phyloP scores from a whole-genome alignment of 768 basidiomycete species.

The Lactifluus subvellereus region DNA sequence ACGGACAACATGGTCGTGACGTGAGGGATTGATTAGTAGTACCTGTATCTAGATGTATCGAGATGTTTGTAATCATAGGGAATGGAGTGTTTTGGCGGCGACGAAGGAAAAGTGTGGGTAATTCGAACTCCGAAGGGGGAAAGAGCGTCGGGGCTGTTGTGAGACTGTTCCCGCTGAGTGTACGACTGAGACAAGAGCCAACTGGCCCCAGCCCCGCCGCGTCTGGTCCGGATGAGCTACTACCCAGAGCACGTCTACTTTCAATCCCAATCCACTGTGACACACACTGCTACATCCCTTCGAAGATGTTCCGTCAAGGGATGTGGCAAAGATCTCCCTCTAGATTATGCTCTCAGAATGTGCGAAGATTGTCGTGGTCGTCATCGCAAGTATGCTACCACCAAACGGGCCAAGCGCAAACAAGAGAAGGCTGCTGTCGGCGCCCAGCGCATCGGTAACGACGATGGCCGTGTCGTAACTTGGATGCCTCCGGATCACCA shows the following conservation, averaged over 20 bases:
- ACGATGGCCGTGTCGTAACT: conserved; percentile 24
- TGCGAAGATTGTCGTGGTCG: conserved; percentile 46
- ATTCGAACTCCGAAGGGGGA: conserved; percentile 22
- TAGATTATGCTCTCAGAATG: conserved; percentile 40
- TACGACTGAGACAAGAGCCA: not conserved
- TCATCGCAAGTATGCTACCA: conserved; percentile 46
- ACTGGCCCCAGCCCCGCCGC: not conserved
- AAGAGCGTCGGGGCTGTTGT: conserved; percentile 13
- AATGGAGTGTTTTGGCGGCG: conserved; percentile 8
- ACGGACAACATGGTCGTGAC: conserved; percentile 1
- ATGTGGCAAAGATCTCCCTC: conserved; percentile 34
- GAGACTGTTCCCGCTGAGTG: conserved; percentile 2
- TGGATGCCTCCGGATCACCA: conserved; percentile 29
- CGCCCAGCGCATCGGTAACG: conserved; percentile 11
- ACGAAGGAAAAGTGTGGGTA: not conserved
- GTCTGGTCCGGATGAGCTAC: conserved; percentile 24
- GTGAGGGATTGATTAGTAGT: no score
- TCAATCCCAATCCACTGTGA: conserved; percentile 7
- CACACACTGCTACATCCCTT: not conserved
- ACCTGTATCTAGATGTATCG: no score
- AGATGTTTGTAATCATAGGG: not conserved
- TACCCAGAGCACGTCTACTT: conserved; percentile 26
- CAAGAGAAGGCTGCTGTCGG: conserved; percentile 41
- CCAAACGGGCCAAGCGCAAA: conserved; percentile 46
- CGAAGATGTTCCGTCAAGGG: conserved; percentile 41